These are phyloP conservation scores for Cyclostephanos invisitatus DNA, from an alignment of 108 stramenopile genomes.

Conservation along the genomic window DNA sequence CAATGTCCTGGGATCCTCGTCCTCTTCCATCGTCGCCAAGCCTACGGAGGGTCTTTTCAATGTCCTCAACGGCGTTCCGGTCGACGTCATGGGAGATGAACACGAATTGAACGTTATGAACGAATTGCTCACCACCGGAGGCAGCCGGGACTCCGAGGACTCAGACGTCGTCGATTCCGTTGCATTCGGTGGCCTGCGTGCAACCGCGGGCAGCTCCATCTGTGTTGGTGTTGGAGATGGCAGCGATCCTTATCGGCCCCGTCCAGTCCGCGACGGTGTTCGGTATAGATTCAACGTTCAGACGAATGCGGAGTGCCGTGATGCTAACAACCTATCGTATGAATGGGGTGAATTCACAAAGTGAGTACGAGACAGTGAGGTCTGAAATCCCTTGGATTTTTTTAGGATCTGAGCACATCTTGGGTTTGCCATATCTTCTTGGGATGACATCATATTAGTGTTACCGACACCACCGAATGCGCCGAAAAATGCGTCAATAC, in stretches of 20 bases:
- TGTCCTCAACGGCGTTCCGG: no score
- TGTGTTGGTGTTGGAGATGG: background rate
- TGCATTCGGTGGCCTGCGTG: background rate
- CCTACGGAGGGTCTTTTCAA: no score
- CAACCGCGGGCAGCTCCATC: background rate
- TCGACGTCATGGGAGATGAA: background rate
- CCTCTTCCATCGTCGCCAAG: background rate
- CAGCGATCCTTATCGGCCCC: background rate
- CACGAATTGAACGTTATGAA: background rate
- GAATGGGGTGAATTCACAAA: constrained; percentile 8
- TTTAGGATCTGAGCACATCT: background rate
- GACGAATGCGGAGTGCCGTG: constrained; percentile 2
- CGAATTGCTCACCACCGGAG: background rate
- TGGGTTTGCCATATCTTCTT: background rate
- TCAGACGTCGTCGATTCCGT: background rate
- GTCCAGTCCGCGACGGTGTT: constrained; percentile 5
- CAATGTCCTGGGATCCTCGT: background rate
- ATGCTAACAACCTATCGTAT: background rate
- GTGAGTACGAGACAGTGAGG: background rate
- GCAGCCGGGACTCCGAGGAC: background rate
- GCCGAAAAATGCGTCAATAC: background rate
- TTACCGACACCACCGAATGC: background rate
- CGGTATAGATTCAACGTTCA: constrained; percentile 13
- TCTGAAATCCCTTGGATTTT: background rate
- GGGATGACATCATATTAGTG: background rate